A percentile compares a stretch with the other conserved stretches of the same genome.
phyloP scores from a whole-genome alignment of 306 rosid species.

The Cucurbita maxima region DNA sequence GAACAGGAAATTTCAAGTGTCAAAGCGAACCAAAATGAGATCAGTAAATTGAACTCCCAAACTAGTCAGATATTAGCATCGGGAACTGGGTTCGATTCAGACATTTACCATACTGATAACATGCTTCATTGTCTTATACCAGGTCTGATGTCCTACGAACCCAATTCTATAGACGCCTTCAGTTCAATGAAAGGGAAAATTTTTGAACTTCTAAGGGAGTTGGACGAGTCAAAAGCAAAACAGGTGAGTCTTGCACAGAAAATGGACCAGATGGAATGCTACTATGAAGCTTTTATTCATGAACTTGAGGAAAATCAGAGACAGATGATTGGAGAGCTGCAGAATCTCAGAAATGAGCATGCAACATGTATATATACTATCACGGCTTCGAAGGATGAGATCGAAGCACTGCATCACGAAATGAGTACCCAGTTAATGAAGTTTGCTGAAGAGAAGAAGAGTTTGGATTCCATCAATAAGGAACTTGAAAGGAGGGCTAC shows the following conservation, averaged over 20 bases:
- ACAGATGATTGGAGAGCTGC: constrained; percentile 90
- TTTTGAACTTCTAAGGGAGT: constrained; percentile 68
- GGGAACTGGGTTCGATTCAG: constrained; percentile 50
- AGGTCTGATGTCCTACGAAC: constrained; percentile 40
- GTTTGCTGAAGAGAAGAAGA: constrained; percentile 58
- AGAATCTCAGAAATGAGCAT: constrained; percentile 81
- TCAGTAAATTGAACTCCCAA: constrained; percentile 23
- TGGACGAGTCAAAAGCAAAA: constrained; percentile 74
- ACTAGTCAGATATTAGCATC: constrained; percentile 38
- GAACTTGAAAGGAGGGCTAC: constrained; percentile 82
- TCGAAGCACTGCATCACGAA: constrained; percentile 62
- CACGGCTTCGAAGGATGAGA: constrained; percentile 72
- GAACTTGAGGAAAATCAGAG: constrained; percentile 97
- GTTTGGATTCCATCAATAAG: constrained; percentile 45
- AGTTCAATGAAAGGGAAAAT: constrained; percentile 52
- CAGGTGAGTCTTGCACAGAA: constrained; percentile 63
- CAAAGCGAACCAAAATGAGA: constrained; percentile 25
- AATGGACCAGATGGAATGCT: constrained; percentile 99
- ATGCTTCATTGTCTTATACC: constrained; percentile 44
- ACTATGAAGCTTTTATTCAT: constrained; percentile 93
- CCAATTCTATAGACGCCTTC: constrained; percentile 53
- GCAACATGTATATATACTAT: constrained; percentile 72
- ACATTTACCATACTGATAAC: constrained; percentile 47
- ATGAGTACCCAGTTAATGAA: constrained; percentile 56
- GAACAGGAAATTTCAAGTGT: constrained; percentile 35